Evolutionary conservation across 331 rosid genomes (phyloP), one percentile per base, ranked within the genome.

Genomic region (Cydonia oblonga): DNA sequence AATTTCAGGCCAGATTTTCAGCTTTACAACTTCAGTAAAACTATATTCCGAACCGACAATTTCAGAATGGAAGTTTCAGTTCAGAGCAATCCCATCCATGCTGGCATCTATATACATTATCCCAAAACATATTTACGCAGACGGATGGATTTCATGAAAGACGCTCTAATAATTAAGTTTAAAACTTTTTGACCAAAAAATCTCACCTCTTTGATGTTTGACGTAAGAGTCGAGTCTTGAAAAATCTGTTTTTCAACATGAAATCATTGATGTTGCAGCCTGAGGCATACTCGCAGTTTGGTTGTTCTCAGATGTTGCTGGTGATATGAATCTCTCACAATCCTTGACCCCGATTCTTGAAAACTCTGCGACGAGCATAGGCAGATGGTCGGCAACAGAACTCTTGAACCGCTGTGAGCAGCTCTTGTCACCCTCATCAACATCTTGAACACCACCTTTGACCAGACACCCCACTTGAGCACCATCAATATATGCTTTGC

Each of bases 381-480:
- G 66, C 32, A 87, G 64, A 74, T 58, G 44, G 2, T 66, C 69
- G 18, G 70, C 30, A 74, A 92, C 72, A 44, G 84, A 75, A 7
- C 46, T 40, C 83, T 84, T 74, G 51, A 92, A 92, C 30, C 35
- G 35, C 63, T 59, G 70, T 19, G 98, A 87, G 87, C 90, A 84
- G 87, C 98, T 88, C 84, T 83, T 82, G 83, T 90, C 90, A 44
- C 96, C 85, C 51, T 65, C 85, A 35, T 88, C 91, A 44, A 88
- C 90, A 65, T 90, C 96, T 76, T 87, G 96, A 79, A 87, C 93
- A 40, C 96, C 96, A 33, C 92, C 98, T 81, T 84, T 84, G 54
- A 79, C 96, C 79, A 87, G 80, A 78, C 90, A 90, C 10, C 98
- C 98, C 64, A 90, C 96, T 79, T 90, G 96, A 81, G 96, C 93